phyloP scores from a whole-genome alignment of 805 yeast genomes.

The Candida vartiovaarae region DNA sequence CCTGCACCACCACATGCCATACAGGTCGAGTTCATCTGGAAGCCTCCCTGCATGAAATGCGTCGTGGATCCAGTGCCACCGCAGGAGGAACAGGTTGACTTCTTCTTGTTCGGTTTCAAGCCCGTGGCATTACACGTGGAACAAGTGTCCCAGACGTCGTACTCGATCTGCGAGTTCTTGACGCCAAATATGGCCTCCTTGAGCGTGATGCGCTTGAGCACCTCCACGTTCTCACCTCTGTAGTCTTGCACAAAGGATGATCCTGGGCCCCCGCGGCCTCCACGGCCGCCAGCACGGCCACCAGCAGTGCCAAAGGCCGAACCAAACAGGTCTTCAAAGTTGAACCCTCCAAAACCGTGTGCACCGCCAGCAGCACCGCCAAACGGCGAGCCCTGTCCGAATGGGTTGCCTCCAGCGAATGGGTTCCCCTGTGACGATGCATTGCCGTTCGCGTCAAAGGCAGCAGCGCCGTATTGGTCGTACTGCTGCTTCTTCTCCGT shows the following conservation, averaged over 20 bases:
- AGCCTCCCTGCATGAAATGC: slow-evolving; percentile 83
- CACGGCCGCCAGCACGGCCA: slow-evolving; percentile 15
- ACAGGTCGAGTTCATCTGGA: slow-evolving; percentile 96
- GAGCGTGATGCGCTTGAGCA: slow-evolving; percentile 64
- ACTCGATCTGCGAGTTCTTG: slow-evolving; percentile 54
- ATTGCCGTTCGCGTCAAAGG: slow-evolving; percentile 58
- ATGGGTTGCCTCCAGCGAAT: slow-evolving; percentile 46
- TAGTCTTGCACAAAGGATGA: slow-evolving; percentile 59
- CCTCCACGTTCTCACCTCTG: slow-evolving; percentile 85
- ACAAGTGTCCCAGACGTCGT: slow-evolving; percentile 72
- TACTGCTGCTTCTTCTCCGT: slow-evolving; percentile 80
- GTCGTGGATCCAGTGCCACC: slow-evolving; percentile 91
- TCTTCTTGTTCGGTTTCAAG: slow-evolving; percentile 64
- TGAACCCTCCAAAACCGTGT: slow-evolving; percentile 28
- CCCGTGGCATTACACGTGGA: slow-evolving; percentile 81
- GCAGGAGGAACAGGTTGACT: slow-evolving; percentile 77
- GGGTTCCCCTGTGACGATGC: slow-evolving; percentile 36
- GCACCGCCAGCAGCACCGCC: slow-evolving; percentile 26
- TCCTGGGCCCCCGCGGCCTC: slow-evolving; percentile 11
- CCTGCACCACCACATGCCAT: slow-evolving; percentile 84
- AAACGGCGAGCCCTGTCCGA: slow-evolving; percentile 40
- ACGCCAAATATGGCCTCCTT: slow-evolving; percentile 86
- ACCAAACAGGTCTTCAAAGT: slow-evolving; percentile 60
- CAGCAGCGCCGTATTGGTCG: slow-evolving; percentile 87
- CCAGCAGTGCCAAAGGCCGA: slow-evolving; percentile 38